Percentiles rank a stretch among this genome's conserved stretches.
These are phyloP conservation scores for Pseudocercospora crystallina DNA, from an alignment of 2,329 filamentous ascomycete species.

Conservation along the genomic window DNA sequence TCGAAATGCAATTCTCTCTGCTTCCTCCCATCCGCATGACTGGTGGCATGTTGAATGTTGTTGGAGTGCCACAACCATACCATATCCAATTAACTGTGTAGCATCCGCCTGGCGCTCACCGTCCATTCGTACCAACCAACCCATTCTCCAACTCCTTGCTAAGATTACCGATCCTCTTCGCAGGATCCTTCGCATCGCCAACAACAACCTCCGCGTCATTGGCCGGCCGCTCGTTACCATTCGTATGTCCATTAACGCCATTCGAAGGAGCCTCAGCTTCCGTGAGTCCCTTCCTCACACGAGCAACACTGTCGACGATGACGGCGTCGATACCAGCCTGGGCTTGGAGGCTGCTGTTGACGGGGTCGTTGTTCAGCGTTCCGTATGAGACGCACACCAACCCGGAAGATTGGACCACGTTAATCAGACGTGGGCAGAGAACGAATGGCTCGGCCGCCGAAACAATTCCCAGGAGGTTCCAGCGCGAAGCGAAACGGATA, in stretches of 20 bases:
- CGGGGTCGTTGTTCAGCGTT: constrained; percentile 80
- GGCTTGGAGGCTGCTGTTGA: constrained; percentile 85
- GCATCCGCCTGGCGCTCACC: too few species aligned
- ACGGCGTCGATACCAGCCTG: constrained; percentile 96
- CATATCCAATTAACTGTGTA: background rate
- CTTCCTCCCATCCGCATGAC: constrained; percentile 1
- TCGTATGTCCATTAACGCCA: background rate
- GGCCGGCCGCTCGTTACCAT: background rate
- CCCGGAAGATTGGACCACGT: constrained; percentile 90
- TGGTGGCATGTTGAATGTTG: constrained; percentile 14
- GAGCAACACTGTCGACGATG: constrained; percentile 92
- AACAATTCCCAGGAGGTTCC: constrained; percentile 93
- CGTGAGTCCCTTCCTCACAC: constrained; percentile 89
- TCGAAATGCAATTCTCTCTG: background rate
- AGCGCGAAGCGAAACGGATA: constrained; percentile 87
- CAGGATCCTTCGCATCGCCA: background rate
- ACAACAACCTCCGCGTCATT: background rate
- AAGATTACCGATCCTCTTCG: background rate
- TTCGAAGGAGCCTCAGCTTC: constrained; percentile 26
- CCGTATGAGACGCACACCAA: constrained; percentile 95
- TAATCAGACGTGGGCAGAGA: constrained; percentile 82
- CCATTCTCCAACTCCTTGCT: background rate
- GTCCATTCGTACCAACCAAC: background rate
- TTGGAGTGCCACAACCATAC: background rate
- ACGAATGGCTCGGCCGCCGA: constrained; percentile 85